These are phyloP conservation scores for Backusella parvicylindrica DNA, from an alignment of 192 early-diverging fungal genomes.

Conservation along the genomic window DNA sequence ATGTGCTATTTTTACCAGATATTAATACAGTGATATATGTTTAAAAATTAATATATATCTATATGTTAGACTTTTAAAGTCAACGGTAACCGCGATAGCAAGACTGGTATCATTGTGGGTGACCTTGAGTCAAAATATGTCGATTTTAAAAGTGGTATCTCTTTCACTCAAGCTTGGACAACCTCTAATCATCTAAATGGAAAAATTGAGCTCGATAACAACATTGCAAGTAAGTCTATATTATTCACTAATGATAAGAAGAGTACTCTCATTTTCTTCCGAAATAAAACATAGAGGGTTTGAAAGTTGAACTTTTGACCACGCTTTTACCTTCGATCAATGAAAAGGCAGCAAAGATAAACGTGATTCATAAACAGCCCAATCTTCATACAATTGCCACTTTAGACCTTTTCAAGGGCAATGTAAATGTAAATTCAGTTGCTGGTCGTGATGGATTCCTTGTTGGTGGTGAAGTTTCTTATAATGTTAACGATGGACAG, in stretches of 20 bases:
- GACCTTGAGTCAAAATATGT: constrained; percentile 98
- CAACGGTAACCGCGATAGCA: constrained; percentile 90
- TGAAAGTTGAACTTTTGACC: constrained; percentile 89
- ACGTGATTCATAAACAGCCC: constrained; percentile 94
- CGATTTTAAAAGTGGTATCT: constrained; percentile 91
- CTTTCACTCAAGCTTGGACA: constrained; percentile 97
- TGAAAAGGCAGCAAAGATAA: constrained; percentile 76
- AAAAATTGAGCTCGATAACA: constrained; percentile 92
- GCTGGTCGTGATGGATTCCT: constrained; percentile 88
- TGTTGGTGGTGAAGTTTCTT: constrained; percentile 89
- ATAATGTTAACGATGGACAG: constrained; percentile 88
- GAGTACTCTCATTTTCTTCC: neutral
- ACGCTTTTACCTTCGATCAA: constrained; percentile 83
- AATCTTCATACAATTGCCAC: constrained; percentile 84
- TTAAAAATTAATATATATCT: neutral
- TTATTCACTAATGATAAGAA: neutral
- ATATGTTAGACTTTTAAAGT: constrained; percentile 87
- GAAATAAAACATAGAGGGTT: constrained; percentile 59
- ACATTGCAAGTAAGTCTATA: constrained; percentile 63
- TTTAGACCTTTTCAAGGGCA: constrained; percentile 93
- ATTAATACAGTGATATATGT: neutral
- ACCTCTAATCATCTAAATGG: constrained; percentile 89
- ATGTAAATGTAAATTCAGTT: constrained; percentile 84
- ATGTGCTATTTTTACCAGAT: neutral
- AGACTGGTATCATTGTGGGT: constrained; percentile 90